Percentiles rank a stretch among this genome's conserved stretches.
Conservation (phyloP, 2,329 filamentous ascomycete genomes). For the Pyricularia pennisetigena region DNA sequence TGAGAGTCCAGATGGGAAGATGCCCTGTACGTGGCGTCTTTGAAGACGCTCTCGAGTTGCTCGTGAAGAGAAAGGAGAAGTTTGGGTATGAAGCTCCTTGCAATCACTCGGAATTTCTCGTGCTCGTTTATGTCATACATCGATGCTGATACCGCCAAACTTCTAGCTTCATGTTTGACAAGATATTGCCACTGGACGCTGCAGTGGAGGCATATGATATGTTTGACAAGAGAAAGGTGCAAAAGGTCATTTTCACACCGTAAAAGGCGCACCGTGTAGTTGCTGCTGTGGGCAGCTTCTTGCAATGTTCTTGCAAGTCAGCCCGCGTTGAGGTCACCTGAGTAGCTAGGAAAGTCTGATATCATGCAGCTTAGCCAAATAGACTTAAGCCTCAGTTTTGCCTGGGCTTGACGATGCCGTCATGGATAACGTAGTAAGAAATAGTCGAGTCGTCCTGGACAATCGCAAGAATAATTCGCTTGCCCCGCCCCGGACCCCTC, state of each 20-base stretch:
- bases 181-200: constrained; percentile 59
- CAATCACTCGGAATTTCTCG: not conserved
- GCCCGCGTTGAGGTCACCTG: not conserved
- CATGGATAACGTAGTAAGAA: constrained; percentile 76
- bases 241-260: constrained; percentile 62
- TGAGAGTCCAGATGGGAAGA: constrained; percentile 65
- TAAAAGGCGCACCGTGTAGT: constrained; percentile 13
- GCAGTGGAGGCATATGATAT: constrained; percentile 60
- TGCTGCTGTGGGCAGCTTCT: not conserved
- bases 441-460: constrained; percentile 74
- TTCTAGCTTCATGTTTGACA: constrained; percentile 64
- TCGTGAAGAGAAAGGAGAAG: constrained; percentile 57
- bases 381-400: constrained; percentile 52
- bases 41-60: constrained; percentile 49
- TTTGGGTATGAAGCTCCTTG: constrained; percentile 45
- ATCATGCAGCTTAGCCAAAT: not conserved
- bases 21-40: constrained; percentile 68
- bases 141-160: not conserved
- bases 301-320: not conserved
- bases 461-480: constrained; percentile 65
- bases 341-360: not conserved
- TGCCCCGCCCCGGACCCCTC: constrained; percentile 39
- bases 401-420: constrained; percentile 77
- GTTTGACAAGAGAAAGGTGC: constrained; percentile 63
- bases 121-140: not conserved